Conservation (phyloP, 208 protist genomes). For the Herpetomonas samuelpessoai region DNA sequence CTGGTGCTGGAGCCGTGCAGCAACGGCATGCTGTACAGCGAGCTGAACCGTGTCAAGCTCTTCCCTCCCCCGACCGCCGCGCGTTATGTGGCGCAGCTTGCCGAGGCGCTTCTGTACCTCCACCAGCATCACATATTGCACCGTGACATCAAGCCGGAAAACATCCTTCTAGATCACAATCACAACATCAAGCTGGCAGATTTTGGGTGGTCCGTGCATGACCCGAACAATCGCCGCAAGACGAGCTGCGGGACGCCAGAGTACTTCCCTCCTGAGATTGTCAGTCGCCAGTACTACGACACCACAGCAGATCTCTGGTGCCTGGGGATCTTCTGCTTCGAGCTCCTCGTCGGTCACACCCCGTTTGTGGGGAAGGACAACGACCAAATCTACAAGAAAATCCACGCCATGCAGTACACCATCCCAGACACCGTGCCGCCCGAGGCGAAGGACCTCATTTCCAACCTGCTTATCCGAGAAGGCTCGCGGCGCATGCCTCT, state of each 20-base stretch:
- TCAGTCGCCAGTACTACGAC: conserved; percentile 91
- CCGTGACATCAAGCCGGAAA: conserved; percentile 96
- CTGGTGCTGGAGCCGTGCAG: conserved; percentile 98
- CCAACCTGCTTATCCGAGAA: conserved; percentile 64
- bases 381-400: conserved; percentile 90
- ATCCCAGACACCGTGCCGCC: conserved; percentile 80
- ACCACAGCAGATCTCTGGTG: conserved; percentile 94
- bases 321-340: conserved; percentile 97
- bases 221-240: conserved; percentile 89
- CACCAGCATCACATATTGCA: conserved; percentile 98
- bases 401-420: conserved; percentile 84
- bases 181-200: conserved; percentile 98
- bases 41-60: conserved; percentile 85
- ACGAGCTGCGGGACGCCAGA: conserved; percentile 98
- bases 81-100: conserved; percentile 92
- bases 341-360: conserved; percentile 95
- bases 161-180: conserved; percentile 91
- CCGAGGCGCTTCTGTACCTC: conserved; percentile 95
- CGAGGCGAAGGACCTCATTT: conserved; percentile 91
- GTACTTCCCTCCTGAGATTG: conserved; percentile 99
- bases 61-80: conserved; percentile 89
- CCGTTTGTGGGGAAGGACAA: conserved; percentile 92
- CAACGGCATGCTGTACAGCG: conserved; percentile 98
- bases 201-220: conserved; percentile 99
- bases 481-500: conserved; percentile 73